Evolutionary conservation across 768 basidiomycete genomes (phyloP).

Genomic region (Cystobasidium onofrii): DNA sequence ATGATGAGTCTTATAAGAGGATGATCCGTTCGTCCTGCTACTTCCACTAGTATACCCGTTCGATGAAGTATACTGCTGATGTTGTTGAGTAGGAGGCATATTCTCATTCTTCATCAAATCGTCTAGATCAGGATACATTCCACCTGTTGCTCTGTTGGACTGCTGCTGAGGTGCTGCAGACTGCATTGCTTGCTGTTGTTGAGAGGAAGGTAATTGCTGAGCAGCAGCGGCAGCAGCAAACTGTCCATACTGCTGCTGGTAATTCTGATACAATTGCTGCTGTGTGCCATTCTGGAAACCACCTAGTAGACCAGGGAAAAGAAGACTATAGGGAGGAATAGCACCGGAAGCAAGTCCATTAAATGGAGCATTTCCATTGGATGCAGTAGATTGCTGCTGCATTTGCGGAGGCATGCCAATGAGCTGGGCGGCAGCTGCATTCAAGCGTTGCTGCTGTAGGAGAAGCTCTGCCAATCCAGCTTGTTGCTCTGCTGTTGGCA

Average conservation of each 20-base stretch:
- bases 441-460: slow-evolving; percentile 15
- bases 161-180: not conserved
- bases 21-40: not conserved
- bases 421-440: slow-evolving; percentile 24
- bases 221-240: not conserved
- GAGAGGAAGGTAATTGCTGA: not conserved
- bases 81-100: not conserved
- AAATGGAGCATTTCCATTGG: not conserved
- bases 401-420: slow-evolving; percentile 14
- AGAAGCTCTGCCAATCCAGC: slow-evolving; percentile 24
- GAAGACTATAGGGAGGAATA: not conserved
- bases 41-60: not conserved
- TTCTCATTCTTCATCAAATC: slow-evolving; percentile 6
- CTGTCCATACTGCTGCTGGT: slow-evolving; percentile 23
- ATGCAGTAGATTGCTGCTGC: not conserved
- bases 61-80: not conserved
- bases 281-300: not conserved
- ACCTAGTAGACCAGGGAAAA: not conserved
- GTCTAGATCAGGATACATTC: not conserved
- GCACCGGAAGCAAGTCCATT: not conserved
- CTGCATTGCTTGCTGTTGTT: not conserved
- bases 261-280: not conserved
- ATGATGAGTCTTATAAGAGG: not conserved
- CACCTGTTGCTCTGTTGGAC: not conserved
- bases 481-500: slow-evolving; percentile 26